Base-by-base conservation (phyloP, 495 filamentous ascomycete genomes). In the Geopyxis carbonaria region DNA sequence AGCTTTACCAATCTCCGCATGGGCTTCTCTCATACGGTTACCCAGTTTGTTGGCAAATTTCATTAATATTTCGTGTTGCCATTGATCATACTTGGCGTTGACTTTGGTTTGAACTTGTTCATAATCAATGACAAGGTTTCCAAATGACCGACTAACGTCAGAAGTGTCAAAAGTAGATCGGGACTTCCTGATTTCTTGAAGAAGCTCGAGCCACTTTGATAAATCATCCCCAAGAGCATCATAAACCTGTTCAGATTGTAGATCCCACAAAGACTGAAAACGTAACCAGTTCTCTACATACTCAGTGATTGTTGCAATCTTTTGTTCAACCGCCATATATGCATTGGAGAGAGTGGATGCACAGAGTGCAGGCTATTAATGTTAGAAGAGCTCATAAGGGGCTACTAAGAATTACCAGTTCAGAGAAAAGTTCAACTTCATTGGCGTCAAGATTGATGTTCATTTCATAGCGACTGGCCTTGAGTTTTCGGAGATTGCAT, bases 241-340 rank as follows among this genome's bases (percentile, higher is more conserved):
- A 48, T 92, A 92, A 0, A 99, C 83, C 44, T 93, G 80, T 47
- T 94, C 91, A 3, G 84, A 79, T 53, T 91, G 85, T 40, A 99
- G 64, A 62, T 99, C 89, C 89, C 89, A 99, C 15, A 99, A 69
- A 2, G 87, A 93, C 61, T 99, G 89, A 61, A 95, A 99, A 53
- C 93, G 89, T 24, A 95, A 64, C 89, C 89, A 99, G 60, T 93
- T 84, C 52, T 93, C 80, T 8, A 95, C 80, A 55, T 95, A 99
- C 13, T 61, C 61, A 13, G 77, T 69, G 22, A 94, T 79, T 14
- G 75, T 72, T 13, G 66, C 62, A 10, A 94, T 57, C 59, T 81
- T 87, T 24, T 68, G 65, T 53, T 95, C 86, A 13, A 99, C 66
- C 1, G 72, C 73, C 18, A 61, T 65, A 53, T 94, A 93, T 1